Evolutionary conservation across 164 flowering plant species (phyloP).

Genomic region (Aristolochia contorta): DNA sequence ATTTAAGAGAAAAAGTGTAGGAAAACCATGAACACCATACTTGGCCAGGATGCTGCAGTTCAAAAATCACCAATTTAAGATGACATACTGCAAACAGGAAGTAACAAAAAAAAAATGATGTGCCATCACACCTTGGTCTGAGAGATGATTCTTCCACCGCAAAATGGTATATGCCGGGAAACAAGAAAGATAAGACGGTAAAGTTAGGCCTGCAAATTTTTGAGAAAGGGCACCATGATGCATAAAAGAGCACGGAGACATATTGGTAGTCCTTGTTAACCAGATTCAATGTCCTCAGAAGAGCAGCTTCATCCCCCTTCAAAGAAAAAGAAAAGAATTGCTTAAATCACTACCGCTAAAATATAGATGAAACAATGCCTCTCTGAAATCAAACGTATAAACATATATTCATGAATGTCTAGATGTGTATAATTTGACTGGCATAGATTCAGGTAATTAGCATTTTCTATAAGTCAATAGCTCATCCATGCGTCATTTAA

Average conservation of each 20-base stretch:
- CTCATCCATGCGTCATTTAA: not conserved
- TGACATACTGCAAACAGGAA: not conserved
- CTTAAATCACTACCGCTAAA: not conserved
- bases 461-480: not conserved
- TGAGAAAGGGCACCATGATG: constrained; percentile 97
- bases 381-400: too few relatives aligned
- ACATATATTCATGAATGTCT: not conserved
- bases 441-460: not conserved
- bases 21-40: constrained; percentile 96
- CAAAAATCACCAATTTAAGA: constrained; percentile 1
- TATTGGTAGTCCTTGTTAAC: constrained; percentile 43
- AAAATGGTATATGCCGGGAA: constrained; percentile 75
- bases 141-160: constrained; percentile 81
- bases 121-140: constrained; percentile 63
- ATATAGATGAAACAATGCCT: not conserved
- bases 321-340: constrained; percentile 6
- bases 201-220: constrained; percentile 49
- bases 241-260: constrained; percentile 82
- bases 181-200: constrained; percentile 46
- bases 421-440: not conserved
- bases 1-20: constrained; percentile 72
- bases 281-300: constrained; percentile 56
- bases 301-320: constrained; percentile 75
- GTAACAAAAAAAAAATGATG: not conserved
- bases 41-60: constrained; percentile 65